Evolutionary conservation across 352 stramenopile species (phyloP).

Genomic region (Globisporangium solare): DNA sequence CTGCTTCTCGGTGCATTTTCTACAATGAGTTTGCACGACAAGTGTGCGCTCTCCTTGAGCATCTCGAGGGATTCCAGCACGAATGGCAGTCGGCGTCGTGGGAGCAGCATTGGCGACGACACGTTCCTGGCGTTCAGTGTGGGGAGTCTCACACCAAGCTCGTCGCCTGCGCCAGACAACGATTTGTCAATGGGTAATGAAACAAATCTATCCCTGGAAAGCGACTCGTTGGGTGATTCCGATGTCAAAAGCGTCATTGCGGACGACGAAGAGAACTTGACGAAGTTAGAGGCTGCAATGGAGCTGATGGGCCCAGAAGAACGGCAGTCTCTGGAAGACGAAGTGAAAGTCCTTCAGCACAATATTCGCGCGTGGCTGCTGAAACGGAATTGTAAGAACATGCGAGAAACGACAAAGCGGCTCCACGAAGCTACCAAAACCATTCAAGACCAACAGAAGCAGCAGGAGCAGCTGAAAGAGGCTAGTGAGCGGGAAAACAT

Average conservation of each 20-base stretch:
- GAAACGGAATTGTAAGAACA: conserved; percentile 84
- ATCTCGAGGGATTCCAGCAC: conserved; percentile 55
- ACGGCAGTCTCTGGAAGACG: conserved; percentile 77
- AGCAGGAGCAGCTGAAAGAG: conserved; percentile 25
- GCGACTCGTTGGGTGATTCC: conserved; percentile 47
- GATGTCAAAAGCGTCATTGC: conserved; percentile 84
- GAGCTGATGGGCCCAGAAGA: conserved; percentile 86
- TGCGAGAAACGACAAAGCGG: conserved; percentile 82
- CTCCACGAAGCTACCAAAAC: conserved; percentile 68
- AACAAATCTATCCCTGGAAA: conserved; percentile 19
- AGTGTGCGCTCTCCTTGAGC: conserved; percentile 77
- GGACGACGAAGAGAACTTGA: conserved; percentile 69
- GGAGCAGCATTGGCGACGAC: conserved; percentile 61
- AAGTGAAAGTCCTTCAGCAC: conserved; percentile 82
- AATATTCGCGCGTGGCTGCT: conserved; percentile 87
- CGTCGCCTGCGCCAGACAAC: conserved; percentile 11
- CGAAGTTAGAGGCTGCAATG: conserved; percentile 77
- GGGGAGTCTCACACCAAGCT: conserved; percentile 8
- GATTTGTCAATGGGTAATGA: conserved; percentile 21
- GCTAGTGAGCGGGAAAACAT: conserved; percentile 12
- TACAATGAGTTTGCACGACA: conserved; percentile 87
- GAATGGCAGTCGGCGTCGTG: conserved; percentile 31
- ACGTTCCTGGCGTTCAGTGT: conserved; percentile 17
- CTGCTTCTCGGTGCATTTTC: conserved; percentile 80
- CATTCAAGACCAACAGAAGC: conserved; percentile 57